Evolutionary conservation across 2,329 filamentous ascomycete species (phyloP).

Genomic region (Triangularia setosa): DNA sequence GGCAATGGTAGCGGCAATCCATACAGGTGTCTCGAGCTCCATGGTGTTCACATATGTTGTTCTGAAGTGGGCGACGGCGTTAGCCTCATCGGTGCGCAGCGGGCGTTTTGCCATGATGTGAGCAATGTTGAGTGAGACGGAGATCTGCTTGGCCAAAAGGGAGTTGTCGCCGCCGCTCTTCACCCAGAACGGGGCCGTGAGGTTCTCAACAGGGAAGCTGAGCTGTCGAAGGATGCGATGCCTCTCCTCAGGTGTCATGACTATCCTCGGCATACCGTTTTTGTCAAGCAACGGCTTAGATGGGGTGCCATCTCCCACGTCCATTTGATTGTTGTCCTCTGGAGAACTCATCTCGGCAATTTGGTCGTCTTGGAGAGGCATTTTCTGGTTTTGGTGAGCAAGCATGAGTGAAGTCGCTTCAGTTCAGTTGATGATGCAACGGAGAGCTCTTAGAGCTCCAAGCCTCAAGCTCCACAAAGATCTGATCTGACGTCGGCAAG

Average conservation of each 20-base stretch:
- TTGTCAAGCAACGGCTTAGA: not conserved
- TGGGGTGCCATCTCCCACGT: not conserved
- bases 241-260: not conserved
- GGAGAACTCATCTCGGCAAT: not conserved
- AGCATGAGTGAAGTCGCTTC: not conserved
- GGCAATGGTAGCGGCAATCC: constrained; percentile 5
- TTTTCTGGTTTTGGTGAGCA: not conserved
- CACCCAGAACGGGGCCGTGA: constrained; percentile 19
- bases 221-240: constrained; percentile 13
- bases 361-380: constrained; percentile 14
- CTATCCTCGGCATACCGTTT: not conserved
- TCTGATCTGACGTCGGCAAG: not conserved
- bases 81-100: constrained; percentile 16
- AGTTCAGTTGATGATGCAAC: not conserved
- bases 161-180: not conserved
- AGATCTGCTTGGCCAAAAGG: not conserved
- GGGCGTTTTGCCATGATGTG: constrained; percentile 10
- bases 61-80: constrained; percentile 16
- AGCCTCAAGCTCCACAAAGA: not conserved
- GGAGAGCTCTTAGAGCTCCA: not conserved
- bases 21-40: constrained; percentile 6
- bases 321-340: not conserved
- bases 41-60: constrained; percentile 6
- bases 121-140: constrained; percentile 3
- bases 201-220: constrained; percentile 18